Conservation (phyloP, 1,284 basidiomycete species). For the Amylostereum areolatum region DNA sequence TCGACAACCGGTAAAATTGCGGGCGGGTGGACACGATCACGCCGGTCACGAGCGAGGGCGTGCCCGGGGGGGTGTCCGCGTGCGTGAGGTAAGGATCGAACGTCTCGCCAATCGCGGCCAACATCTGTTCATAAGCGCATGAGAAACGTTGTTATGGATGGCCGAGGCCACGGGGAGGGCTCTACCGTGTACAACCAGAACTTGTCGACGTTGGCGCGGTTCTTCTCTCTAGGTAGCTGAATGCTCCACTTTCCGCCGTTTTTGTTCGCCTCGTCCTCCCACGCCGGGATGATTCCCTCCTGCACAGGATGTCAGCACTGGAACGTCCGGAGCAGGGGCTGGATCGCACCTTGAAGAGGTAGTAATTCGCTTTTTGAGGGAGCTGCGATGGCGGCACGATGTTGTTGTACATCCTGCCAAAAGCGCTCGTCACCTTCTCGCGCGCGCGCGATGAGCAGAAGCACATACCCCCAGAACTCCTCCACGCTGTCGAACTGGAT, state of each 20-base stretch:
- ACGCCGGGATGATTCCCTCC: constrained; percentile 93
- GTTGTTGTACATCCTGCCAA: constrained; percentile 86
- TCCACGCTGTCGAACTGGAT: constrained; percentile 93
- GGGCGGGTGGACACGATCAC: constrained; percentile 94
- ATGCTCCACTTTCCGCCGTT: constrained; percentile 98
- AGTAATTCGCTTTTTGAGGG: constrained; percentile 96
- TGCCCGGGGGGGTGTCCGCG: constrained; percentile 44
- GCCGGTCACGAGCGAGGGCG: constrained; percentile 84
- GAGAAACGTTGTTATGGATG: neutral
- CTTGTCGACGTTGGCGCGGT: constrained; percentile 77
- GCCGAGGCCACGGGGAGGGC: constrained; percentile 9
- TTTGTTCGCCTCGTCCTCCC: constrained; percentile 96
- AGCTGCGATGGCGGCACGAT: constrained; percentile 94
- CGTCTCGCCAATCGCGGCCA: constrained; percentile 94
- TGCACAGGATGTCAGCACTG: constrained; percentile 22
- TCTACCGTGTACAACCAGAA: constrained; percentile 97
- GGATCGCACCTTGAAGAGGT: constrained; percentile 82
- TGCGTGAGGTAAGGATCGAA: constrained; percentile 80
- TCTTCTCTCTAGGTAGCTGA: constrained; percentile 95
- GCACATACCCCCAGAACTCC: constrained; percentile 90
- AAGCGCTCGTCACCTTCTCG: constrained; percentile 11
- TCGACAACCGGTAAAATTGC: constrained; percentile 93
- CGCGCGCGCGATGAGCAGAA: constrained; percentile 1
- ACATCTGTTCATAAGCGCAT: constrained; percentile 59
- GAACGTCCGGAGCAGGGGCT: neutral